Evolutionary conservation across 805 yeast species (phyloP), one percentile per base, ranked within the genome.

Genomic region (Candida chilensis): DNA sequence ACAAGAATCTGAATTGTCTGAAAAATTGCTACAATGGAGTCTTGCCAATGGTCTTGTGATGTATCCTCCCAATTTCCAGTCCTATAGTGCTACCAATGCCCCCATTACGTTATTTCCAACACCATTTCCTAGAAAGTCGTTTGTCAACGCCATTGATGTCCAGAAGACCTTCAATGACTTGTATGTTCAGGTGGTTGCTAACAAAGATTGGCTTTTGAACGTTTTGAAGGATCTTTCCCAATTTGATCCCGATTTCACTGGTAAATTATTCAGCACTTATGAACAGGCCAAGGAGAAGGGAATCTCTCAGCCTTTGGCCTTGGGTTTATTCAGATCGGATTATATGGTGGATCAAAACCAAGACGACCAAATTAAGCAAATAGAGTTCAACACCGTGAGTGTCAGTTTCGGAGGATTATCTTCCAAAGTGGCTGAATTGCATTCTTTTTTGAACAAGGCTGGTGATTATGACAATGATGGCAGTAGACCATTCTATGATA

Each of bases 321-420:
- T 88, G 27, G 97, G 96, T 1, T 54, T 92, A 7, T 88, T 87
- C 52, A 71, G 98, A 50, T 80, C 94, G 0, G 98, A 92, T 48
- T 92, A 90, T 46, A 75, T 92, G 76, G 47, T 52, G 34, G 49
- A 68, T n/a, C 64, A 67, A 24, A 50, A 55, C 15, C 47, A 50
- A 5, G 56, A 57, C 30, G 54, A 54, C 10, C 50, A 54, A 17
- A 80, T 90, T 45, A 88, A 90, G 48, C 98, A 92, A 54, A 92
- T 92, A 30, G 99, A 92, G 52, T 90, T 90, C 60, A 92, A 92
- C 55, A 88, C 98, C 1, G 85, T 92, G 3, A 82, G 95, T 44
- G 95, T 90, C 3, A 88, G 96, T 1, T 92, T 92, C 60, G 96
- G 94, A 14, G 97, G 94, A 0, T 63, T 92, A 33, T 79, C 95